Base-by-base conservation (phyloP, 2,329 filamentous ascomycete species). In the Huntiella abstrusa region DNA sequence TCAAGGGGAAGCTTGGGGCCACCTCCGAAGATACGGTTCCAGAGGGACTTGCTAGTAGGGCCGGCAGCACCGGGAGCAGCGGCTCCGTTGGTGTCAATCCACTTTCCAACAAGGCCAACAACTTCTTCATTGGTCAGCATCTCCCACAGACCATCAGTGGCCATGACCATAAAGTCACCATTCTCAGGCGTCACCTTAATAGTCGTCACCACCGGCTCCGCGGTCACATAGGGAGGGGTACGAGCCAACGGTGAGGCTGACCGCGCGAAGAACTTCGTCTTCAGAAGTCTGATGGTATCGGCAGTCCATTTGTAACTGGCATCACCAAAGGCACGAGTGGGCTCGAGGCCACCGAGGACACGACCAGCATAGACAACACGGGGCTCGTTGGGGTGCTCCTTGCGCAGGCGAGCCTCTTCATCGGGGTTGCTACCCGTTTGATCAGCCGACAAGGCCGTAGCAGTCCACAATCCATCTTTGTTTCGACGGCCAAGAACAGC, bases 101-200 rank as follows among this genome's bases (percentile, higher is more conserved):
- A 98, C 61, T 93, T 85, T 12, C 88, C 92, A 4, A 98, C 91
- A 2, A 98, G 74, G 1, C 91, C 91, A 43, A 98, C 83, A 1
- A 95, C 91, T 65, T 98, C 91, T 59, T 98, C 91, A 56, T 96
- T 98, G 41, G 85, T 95, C 51, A 98, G 70, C 91, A 96, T 96
- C 64, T 98, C 91, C 91, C 91, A 98, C 1, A 98, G 70, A 3
- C 91, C 91, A 58, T 98, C 91, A 0, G 91, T 95, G 16, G 91
- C 91, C 69, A 98, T 79, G 51, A 98, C 88, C 10, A 98, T 70
- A 56, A 98, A 98, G 59, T 98, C 91, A 40, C 88, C 87, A 52
- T 83, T 83, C 46, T 84, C 75, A 1, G 91, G 91, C 54, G 88
- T 71, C 45, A 98, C 80, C 60, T 91, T 81, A 40, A 88, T 96